Evolutionary conservation across 176 grass and related monocot genomes (phyloP).

Genomic region (Oryza australiensis): DNA sequence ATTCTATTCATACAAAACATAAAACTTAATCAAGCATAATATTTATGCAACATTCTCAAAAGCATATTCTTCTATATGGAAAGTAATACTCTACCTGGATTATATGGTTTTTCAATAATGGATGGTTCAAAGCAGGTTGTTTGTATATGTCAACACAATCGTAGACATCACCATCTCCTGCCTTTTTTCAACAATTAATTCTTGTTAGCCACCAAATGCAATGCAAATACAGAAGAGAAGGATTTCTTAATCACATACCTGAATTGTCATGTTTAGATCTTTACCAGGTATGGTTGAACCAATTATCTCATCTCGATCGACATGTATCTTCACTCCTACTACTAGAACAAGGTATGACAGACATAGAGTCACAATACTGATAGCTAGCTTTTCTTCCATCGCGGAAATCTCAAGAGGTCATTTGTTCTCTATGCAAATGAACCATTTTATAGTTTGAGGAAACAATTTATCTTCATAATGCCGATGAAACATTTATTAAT

Average conservation of each 20-base stretch:
- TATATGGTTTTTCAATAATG: neutral
- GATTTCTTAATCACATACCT: neutral
- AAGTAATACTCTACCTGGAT: constrained; percentile 10
- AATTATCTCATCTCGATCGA: neutral
- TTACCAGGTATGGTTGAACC: neutral
- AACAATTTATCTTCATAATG: neutral
- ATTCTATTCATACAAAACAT: neutral
- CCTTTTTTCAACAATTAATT: neutral
- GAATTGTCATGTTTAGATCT: neutral
- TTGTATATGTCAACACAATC: constrained; percentile 1
- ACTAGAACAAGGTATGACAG: neutral
- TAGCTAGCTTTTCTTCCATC: neutral
- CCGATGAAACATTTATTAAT: neutral
- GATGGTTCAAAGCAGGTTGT: neutral
- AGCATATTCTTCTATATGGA: neutral
- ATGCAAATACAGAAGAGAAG: neutral
- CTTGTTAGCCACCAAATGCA: neutral
- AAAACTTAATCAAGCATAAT: neutral
- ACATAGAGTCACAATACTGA: neutral
- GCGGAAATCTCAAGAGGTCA: neutral
- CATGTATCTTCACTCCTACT: neutral
- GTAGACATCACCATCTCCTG: neutral
- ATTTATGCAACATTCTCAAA: neutral
- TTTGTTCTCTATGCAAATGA: neutral
- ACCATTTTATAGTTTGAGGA: neutral